Percentiles rank a stretch among this genome's conserved stretches.
phyloP scores from a whole-genome alignment of 805 yeast genomes.

The Candida ficus region DNA sequence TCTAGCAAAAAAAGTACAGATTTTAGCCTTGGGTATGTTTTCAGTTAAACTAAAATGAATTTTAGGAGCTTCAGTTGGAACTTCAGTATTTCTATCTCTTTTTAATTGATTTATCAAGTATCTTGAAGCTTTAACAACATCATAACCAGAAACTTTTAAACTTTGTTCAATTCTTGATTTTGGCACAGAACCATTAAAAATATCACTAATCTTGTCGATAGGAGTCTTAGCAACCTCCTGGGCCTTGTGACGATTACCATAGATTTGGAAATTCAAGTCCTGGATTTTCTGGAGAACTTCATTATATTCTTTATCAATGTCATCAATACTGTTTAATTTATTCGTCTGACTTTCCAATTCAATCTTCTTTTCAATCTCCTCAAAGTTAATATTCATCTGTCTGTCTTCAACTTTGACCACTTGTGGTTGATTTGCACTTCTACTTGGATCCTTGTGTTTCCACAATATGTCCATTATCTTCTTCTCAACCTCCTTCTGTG shows the following conservation, averaged over 20 bases:
- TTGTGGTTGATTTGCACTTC: conserved; percentile 11
- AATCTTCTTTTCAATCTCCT: conserved; percentile 23
- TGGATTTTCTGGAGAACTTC: conserved; percentile 17
- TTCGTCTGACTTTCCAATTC: conserved; percentile 21
- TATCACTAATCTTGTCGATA: conserved; percentile 29
- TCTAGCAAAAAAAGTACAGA: conserved; percentile 37
- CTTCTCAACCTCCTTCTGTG: conserved; percentile 27
- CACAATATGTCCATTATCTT: conserved; percentile 36
- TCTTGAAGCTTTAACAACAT: conserved; percentile 25
- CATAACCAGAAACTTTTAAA: conserved; percentile 32
- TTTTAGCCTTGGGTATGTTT: conserved; percentile 12
- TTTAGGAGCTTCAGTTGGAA: conserved; percentile 2
- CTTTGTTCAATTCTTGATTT: conserved; percentile 32
- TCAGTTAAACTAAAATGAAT: background rate
- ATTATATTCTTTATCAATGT: conserved; percentile 12
- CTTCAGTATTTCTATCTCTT: conserved; percentile 1
- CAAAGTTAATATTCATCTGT: conserved; percentile 18
- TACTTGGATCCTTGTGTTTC: conserved; percentile 33
- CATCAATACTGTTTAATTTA: conserved; percentile 14
- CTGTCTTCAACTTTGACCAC: conserved; percentile 20
- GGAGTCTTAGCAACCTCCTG: conserved; percentile 23
- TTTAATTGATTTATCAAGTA: conserved; percentile 19
- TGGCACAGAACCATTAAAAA: conserved; percentile 28
- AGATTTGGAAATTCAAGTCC: conserved; percentile 16
- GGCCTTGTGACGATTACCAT: conserved; percentile 10